Evolutionary conservation across 225 moss, liverwort and hornwort species (phyloP).

Genomic region (Marchantia polymorpha): DNA sequence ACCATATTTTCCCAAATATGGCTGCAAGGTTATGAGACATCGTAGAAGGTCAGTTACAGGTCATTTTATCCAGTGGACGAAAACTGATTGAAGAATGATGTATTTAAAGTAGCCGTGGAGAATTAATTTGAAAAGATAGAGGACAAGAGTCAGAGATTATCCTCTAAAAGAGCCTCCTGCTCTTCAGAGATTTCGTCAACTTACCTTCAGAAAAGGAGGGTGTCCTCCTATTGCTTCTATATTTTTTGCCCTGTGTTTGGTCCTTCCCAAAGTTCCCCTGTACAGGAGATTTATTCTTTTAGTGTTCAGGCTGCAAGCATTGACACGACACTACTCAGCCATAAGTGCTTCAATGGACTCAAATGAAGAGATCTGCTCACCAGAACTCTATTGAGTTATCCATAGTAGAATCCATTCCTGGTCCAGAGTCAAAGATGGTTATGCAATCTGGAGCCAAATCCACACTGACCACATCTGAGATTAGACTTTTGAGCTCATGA

Average conservation of each 20-base stretch:
- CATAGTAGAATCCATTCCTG: slow-evolving; percentile 38
- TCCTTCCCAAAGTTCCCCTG: slow-evolving; percentile 53
- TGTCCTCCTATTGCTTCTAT: slow-evolving; percentile 40
- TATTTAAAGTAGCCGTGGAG: too few species aligned
- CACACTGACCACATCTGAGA: slow-evolving; percentile 32
- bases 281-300: background rate
- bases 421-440: slow-evolving; percentile 51
- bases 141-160: too few species aligned
- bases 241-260: slow-evolving; percentile 46
- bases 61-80: too few species aligned
- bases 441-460: slow-evolving; percentile 40
- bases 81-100: too few species aligned
- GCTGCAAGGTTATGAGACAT: slow-evolving; percentile 24
- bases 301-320: background rate
- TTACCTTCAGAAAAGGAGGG: slow-evolving; percentile 51
- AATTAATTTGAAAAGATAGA: too few species aligned
- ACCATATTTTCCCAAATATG: slow-evolving; percentile 55
- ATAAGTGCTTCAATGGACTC: background rate
- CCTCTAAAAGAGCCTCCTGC: too few species aligned
- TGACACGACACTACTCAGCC: background rate
- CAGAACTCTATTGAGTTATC: slow-evolving; percentile 34
- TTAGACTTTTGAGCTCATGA: background rate
- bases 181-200: background rate
- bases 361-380: slow-evolving; percentile 16
- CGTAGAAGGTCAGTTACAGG: background rate